phyloP scores from a whole-genome alignment of 1,284 basidiomycete species.

The Mycosarcoma mackinlayi region DNA sequence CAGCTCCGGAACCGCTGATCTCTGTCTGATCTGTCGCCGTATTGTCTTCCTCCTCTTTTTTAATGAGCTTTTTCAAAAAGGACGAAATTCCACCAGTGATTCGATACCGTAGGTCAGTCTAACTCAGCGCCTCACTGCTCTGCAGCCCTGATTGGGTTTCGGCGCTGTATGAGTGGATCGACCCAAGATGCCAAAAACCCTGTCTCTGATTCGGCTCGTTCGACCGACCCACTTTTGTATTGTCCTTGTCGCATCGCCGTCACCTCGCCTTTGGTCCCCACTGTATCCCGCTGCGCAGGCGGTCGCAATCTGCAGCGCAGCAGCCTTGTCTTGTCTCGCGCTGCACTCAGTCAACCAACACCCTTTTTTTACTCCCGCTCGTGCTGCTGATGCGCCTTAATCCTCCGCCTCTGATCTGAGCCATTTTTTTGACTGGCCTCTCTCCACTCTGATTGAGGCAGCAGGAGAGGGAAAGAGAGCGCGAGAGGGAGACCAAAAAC shows the following conservation, averaged over 20 bases:
- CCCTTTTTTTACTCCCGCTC: neutral
- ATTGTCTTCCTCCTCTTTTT: too few relatives aligned
- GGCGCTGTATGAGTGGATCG: too few relatives aligned
- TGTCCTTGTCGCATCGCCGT: conserved; percentile 9
- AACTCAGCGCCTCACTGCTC: too few relatives aligned
- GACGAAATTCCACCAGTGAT: too few relatives aligned
- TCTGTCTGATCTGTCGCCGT: neutral
- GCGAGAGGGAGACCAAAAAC: too few relatives aligned
- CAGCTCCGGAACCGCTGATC: conserved; percentile 1
- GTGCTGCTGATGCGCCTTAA: conserved; percentile 14
- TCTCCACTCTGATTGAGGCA: conserved; percentile 4
- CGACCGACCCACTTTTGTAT: too few relatives aligned
- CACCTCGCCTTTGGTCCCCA: neutral
- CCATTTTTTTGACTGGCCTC: neutral
- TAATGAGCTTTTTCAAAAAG: neutral
- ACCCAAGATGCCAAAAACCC: neutral
- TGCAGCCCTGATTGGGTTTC: too few relatives aligned
- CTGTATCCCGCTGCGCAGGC: too few relatives aligned
- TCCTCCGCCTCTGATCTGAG: conserved; percentile 1
- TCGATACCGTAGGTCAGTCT: too few relatives aligned
- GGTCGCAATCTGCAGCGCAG: too few relatives aligned
- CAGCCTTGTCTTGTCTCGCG: neutral
- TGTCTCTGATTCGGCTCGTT: conserved; percentile 16
- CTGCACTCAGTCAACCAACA: too few relatives aligned
- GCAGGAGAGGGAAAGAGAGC: too few relatives aligned